These are phyloP conservation scores for Oxytropis ochrocephala DNA, from an alignment of 306 rosid species.

Conservation along the genomic window DNA sequence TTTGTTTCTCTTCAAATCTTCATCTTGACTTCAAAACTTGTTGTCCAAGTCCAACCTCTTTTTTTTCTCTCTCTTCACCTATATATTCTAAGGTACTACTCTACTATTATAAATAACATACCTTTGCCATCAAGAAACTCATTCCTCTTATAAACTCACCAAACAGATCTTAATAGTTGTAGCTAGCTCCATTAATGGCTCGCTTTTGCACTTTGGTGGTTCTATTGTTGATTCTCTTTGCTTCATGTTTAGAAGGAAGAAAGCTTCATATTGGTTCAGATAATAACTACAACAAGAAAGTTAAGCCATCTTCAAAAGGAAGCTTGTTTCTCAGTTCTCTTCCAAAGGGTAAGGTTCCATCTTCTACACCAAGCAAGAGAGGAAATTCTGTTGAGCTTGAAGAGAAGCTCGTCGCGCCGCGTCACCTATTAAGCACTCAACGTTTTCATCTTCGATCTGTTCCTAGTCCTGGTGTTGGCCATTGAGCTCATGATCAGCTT, in stretches of 20 bases:
- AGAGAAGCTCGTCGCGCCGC: slow-evolving; percentile 60
- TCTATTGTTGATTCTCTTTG: slow-evolving; percentile 27
- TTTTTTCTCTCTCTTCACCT: neutral
- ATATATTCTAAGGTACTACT: neutral
- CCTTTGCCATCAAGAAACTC: neutral
- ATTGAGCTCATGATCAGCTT: slow-evolving; percentile 22
- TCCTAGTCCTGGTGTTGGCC: slow-evolving; percentile 90
- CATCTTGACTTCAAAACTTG: slow-evolving; percentile 35
- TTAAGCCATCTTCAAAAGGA: slow-evolving; percentile 1
- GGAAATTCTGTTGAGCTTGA: slow-evolving; percentile 49
- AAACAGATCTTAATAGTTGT: neutral
- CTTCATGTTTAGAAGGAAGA: slow-evolving; percentile 44
- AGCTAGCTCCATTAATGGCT: slow-evolving; percentile 36
- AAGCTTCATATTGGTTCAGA: slow-evolving; percentile 24
- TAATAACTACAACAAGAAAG: neutral
- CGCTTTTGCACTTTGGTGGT: slow-evolving; percentile 27
- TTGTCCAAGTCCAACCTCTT: slow-evolving; percentile 16
- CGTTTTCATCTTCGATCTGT: slow-evolving; percentile 47
- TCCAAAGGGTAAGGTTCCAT: slow-evolving; percentile 70
- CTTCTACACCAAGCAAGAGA: slow-evolving; percentile 69
- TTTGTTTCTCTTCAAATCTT: no score
- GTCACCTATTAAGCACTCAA: slow-evolving; percentile 47
- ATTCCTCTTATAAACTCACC: neutral
- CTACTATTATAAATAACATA: slow-evolving; percentile 11
- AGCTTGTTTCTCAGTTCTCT: slow-evolving; percentile 50